Evolutionary conservation across 306 rosid genomes (phyloP).

Genomic region (Benincasa hispida): DNA sequence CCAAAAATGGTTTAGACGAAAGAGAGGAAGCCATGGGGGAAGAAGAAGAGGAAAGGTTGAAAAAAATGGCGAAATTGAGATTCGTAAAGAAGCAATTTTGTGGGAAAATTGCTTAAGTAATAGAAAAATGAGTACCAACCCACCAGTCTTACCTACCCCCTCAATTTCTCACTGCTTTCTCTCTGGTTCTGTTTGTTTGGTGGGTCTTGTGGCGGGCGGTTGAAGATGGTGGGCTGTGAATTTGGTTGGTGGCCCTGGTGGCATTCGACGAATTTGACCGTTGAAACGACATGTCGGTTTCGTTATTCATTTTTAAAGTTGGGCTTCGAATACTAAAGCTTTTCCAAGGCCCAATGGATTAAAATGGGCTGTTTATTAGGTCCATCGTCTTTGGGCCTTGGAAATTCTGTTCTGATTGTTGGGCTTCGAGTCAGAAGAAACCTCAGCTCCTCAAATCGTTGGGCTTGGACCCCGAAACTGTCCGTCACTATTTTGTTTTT

Average conservation of each 20-base stretch:
- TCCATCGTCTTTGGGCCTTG: not conserved
- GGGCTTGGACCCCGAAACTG: too few species aligned
- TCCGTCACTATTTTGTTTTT: too few species aligned
- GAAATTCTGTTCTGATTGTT: not conserved
- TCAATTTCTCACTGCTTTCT: not conserved
- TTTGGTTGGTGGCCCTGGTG: not conserved
- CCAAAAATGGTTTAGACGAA: conserved; percentile 52
- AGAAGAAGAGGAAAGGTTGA: not conserved
- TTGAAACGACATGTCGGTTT: conserved; percentile 3
- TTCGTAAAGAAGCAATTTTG: not conserved
- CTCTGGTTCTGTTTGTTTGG: conserved; percentile 11
- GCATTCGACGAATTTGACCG: not conserved
- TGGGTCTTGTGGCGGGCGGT: conserved; percentile 7
- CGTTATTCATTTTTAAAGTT: not conserved
- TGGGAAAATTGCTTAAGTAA: not conserved
- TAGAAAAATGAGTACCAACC: not conserved
- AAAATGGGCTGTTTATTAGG: not conserved
- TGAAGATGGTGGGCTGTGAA: not conserved
- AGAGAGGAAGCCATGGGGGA: conserved; percentile 55
- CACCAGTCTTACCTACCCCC: not conserved
- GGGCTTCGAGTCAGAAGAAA: not conserved
- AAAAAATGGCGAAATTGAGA: not conserved
- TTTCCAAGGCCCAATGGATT: not conserved
- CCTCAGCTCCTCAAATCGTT: too few species aligned
- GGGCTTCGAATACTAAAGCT: not conserved